Evolutionary conservation across 78 protist species (phyloP), one percentile per base, ranked within the genome.

Genomic region (Dictyostelium intermedium): DNA sequence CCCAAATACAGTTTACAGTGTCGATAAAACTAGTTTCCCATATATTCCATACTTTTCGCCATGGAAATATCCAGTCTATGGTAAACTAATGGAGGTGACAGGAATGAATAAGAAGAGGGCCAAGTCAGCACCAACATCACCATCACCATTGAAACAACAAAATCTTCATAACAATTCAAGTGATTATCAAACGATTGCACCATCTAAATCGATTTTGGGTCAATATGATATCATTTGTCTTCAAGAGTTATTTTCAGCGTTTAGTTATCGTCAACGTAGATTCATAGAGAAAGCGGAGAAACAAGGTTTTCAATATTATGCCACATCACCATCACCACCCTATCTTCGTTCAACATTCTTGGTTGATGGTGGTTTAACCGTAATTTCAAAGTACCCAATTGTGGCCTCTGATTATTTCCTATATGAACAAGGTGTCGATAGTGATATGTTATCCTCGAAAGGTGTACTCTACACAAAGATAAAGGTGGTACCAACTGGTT

Each of bases 181-280:
- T 4, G 79, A 72, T 34, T 72, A 37, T 35, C 23, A 56, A 87
- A 10, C 50, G 4, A 60, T 35, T 37, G 7, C 50, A 50, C 66
- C 66, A 56, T 30, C 74, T 16, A 50, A 30, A 10, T 80, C 87
- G 4, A 89, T 89, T 34, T 25, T 89, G 30, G 82, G 72, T 9
- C 80, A 78, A 30, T 89, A 32, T 27, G 94, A 89, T 72, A 89
- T 89, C 50, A 61, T 78, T 23, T 89, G 94, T 34, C 70, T 89
- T 41, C 94, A 89, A 80, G 94, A 89, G 39, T 37, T 89, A 47
- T 89, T 89, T 39, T 89, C 94, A 25, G 85, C 94, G 30, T 89
- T 89, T 47, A 76, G 84, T 25, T 89, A 80, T 69, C 37, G 94
- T 23, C 94, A 89, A 60, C 45, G 82, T 34, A 32, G 94, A 27